Evolutionary conservation across 176 grass and related monocot species (phyloP), one percentile per base, ranked within the genome.

Genomic region (Chloris gayana): DNA sequence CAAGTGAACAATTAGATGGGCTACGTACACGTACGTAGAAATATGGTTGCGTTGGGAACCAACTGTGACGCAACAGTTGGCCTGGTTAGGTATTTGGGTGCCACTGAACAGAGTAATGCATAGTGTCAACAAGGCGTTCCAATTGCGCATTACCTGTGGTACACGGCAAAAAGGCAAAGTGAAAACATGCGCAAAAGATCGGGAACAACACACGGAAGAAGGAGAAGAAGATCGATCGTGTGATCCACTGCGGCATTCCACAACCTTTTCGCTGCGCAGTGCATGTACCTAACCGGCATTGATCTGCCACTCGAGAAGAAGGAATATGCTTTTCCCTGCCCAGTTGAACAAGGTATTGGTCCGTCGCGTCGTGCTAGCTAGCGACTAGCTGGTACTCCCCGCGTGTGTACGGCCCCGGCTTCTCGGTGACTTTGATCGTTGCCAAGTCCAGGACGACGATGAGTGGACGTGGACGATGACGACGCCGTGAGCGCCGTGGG

Each of bases 11-110:
- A 29, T 26, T 49, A 54, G 21, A 47, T 47, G 45, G 45, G 13
- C 45, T 7, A 56, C 7, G 49, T 9, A 56, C 53, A 53, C 18
- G 4, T 53, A 19, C 21, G 53, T 56, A 56, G 21, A 5, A 56
- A n/a, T 56, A 1, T 9, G 53, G 18, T 21, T 38, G 60, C 58
- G 30, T 25, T 78, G 41, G 65, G 54, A 39, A n/a, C 74, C 67
- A 78, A 21, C 69, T 17, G 83, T 27, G 42, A 24, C 58, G 67
- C 74, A 72, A 14, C 73, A 70, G 39, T 33, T 77, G 82, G 29
- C 29, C 26, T 25, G 2, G 26, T 70, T 29, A 84, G 75, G 59
- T 67, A 51, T 33, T 2, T 30, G 22, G 8, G 6, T 59, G 47
- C 47, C 3, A 19, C 10, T 1, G 11, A 34, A 5, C 33, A 14